Evolutionary conservation across 352 stramenopile genomes (phyloP).

Genomic region (Pythium volutum): DNA sequence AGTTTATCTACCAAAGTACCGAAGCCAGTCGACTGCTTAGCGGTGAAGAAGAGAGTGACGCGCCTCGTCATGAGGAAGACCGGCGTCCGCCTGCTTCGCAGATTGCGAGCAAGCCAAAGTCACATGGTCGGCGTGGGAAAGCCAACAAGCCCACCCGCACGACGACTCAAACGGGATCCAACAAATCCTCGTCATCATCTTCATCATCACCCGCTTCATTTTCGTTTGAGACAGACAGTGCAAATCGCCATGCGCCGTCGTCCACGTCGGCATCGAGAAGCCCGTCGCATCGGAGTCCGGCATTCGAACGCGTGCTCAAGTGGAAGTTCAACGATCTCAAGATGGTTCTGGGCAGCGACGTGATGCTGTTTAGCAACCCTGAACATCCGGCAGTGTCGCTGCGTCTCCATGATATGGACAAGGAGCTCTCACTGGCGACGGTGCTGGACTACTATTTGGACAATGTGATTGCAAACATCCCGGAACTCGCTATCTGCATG

Average conservation of each 20-base stretch:
- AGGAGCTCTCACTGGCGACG: slow-evolving; percentile 76
- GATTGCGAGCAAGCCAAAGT: slow-evolving; percentile 7
- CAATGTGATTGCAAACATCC: slow-evolving; percentile 87
- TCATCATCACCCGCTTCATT: slow-evolving; percentile 15
- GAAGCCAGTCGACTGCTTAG: slow-evolving; percentile 31
- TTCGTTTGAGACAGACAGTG: slow-evolving; percentile 11
- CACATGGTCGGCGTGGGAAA: background rate
- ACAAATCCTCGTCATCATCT: background rate
- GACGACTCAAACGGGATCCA: background rate
- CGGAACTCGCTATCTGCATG: slow-evolving; percentile 84
- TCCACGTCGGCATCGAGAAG: slow-evolving; percentile 13
- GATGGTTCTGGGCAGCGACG: slow-evolving; percentile 84
- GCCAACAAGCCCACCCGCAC: background rate
- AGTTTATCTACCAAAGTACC: slow-evolving; percentile 85
- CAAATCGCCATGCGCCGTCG: slow-evolving; percentile 8
- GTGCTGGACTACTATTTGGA: slow-evolving; percentile 87
- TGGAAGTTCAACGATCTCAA: slow-evolving; percentile 88
- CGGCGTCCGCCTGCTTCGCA: background rate
- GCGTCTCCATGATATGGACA: slow-evolving; percentile 84
- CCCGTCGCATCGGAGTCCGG: slow-evolving; percentile 24
- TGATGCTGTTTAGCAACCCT: slow-evolving; percentile 80
- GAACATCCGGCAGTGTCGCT: slow-evolving; percentile 82
- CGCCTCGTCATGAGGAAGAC: background rate
- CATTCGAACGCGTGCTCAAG: slow-evolving; percentile 77
- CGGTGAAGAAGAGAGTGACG: background rate